Percentiles rank a stretch among this genome's conserved stretches.
Conservation (phyloP, 2,329 filamentous ascomycete species). For the Aspergillus viridinutans region DNA sequence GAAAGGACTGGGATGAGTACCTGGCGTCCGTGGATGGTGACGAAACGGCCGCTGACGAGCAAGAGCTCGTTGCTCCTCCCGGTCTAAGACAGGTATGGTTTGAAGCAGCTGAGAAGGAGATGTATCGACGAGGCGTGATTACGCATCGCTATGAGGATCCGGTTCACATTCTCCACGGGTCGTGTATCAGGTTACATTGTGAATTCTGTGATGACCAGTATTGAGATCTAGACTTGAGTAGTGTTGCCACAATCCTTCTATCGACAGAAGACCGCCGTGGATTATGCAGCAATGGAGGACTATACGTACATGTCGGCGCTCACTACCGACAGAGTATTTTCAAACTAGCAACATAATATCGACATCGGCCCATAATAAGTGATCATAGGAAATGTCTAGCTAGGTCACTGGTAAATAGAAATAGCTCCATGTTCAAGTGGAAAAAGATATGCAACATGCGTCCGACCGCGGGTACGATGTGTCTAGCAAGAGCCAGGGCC, state of each 20-base stretch:
- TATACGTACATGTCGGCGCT: background rate
- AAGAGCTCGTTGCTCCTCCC: background rate
- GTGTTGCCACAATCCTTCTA: background rate
- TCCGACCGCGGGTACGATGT: constrained; percentile 8
- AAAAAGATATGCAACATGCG: constrained; percentile 18
- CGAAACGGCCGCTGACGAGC: background rate
- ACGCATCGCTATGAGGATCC: constrained; percentile 18
- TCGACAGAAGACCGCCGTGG: background rate
- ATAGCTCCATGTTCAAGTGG: constrained; percentile 6
- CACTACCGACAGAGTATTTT: background rate
- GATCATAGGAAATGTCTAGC: constrained; percentile 22
- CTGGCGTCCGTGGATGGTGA: constrained; percentile 4
- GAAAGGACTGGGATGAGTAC: constrained; percentile 18
- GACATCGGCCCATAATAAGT: background rate
- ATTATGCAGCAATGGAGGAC: no score
- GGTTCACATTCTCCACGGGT: constrained; percentile 19
- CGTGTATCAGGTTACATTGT: constrained; percentile 15
- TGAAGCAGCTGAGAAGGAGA: constrained; percentile 18
- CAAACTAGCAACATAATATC: background rate
- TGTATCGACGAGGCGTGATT: constrained; percentile 16
- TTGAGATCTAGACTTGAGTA: background rate
- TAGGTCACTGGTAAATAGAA: constrained; percentile 15
- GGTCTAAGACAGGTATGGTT: constrained; percentile 22
- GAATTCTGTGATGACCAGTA: constrained; percentile 13
- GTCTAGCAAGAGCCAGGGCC: constrained; percentile 7